Conservation (phyloP, 1,284 basidiomycete species). For the Laetiporus sulphureus region DNA sequence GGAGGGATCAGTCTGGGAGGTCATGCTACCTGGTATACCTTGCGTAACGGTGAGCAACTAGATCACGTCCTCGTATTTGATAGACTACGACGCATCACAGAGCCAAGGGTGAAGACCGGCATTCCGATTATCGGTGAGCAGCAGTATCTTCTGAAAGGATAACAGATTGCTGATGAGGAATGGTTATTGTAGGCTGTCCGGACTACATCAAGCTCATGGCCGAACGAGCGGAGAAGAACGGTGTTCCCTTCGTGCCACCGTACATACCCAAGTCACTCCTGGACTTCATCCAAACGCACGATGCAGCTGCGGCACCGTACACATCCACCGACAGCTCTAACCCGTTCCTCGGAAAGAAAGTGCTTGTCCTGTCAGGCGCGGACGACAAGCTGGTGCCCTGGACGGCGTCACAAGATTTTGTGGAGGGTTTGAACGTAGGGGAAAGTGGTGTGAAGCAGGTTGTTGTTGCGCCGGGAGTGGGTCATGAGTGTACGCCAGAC, state of each 20-base stretch:
- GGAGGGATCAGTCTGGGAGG: conserved; percentile 75
- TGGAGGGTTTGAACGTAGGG: conserved; percentile 45
- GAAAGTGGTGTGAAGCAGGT: conserved; percentile 40
- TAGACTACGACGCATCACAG: no score
- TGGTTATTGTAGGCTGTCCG: conserved; percentile 42
- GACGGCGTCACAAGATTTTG: conserved; percentile 41
- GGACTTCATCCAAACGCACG: conserved; percentile 36
- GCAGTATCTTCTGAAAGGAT: background rate
- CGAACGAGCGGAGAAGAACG: conserved; percentile 44
- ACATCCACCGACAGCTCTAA: conserved; percentile 33
- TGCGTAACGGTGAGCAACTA: conserved; percentile 51
- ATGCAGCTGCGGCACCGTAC: conserved; percentile 38
- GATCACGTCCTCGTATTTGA: no score
- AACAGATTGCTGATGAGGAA: background rate
- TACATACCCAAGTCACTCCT: conserved; percentile 53
- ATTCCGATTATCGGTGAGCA: conserved; percentile 64
- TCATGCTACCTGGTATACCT: conserved; percentile 69
- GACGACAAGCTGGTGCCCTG: conserved; percentile 56
- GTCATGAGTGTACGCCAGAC: conserved; percentile 43
- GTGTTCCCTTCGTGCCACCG: conserved; percentile 43
- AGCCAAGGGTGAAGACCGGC: conserved; percentile 63
- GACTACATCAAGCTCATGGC: conserved; percentile 61
- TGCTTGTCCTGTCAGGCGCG: conserved; percentile 61
- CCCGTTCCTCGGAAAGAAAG: conserved; percentile 62
- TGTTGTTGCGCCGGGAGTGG: conserved; percentile 39